Evolutionary conservation across 306 rosid species (phyloP), one percentile per base, ranked within the genome.

Genomic region (Vachellia pachyceras): DNA sequence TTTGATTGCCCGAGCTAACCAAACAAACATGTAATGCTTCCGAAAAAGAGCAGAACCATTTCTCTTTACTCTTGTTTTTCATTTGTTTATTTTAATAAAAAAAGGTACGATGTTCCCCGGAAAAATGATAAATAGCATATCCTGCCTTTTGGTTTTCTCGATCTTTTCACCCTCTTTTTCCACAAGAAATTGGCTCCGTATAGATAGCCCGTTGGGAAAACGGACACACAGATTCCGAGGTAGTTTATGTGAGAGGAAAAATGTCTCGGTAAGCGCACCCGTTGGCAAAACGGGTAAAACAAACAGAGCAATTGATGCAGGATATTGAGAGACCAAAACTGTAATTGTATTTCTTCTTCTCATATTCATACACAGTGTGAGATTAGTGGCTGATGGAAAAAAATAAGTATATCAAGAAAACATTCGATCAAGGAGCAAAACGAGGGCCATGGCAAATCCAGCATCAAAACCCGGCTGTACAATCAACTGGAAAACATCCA

Each of bases 371-470:
- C 61, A 55, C 39, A 55, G 18, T 15, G 29, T 52, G 36, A 42
- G 29, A 36, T n/a, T 12, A 0, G 5, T n/a, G 29, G 29, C 1
- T 5, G 47, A 47, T 0, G 5, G 40, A 46, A 42, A 49, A n/a
- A 22, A 5, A 68, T n/a, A 40, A 40, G 1, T 29, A 54, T 84
- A 54, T 84, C 65, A 89, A 5, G 88, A 86, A 79, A 89, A 92
- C 97, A 92, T 89, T 72, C 89, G 97, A 85, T 94, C 94, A 44
- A 94, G 87, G 10, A 88, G 80, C 20, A 94, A 77, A 73, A 94
- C 89, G 18, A 94, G 86, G 61, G 92, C 94, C 98, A 94, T 94
- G 11, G 97, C 96, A 61, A 92, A 87, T 9, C 80, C 91, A 25
- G 92, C 78, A 83, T 92, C 93, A 69, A 88, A 86, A 10, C 80